Evolutionary conservation across 2,329 filamentous ascomycete species (phyloP), one percentile per base, ranked within the genome.

Genomic region (Penicillium sp.): DNA sequence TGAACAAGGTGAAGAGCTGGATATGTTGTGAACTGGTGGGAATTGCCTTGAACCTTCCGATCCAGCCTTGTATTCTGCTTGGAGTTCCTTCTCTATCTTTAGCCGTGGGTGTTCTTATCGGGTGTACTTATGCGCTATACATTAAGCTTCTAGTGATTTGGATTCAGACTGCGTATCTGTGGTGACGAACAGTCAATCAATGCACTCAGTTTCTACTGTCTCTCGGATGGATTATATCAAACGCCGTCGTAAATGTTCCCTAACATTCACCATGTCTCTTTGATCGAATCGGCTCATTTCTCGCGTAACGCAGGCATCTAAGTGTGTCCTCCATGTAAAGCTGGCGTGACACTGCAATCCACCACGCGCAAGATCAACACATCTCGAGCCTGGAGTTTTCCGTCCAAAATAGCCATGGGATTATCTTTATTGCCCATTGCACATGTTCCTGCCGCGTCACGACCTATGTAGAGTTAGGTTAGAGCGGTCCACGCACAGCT

Each of bases 221-320:
- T 14, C 26, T 10, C 13, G 25, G 5, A 30, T 26, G 2, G 8
- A 40, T n/a, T n/a, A 19, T 28, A 28, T 42, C 22, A 53, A 48
- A 66, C 64, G 0, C 62, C 61, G 54, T 56, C 33, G 35, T 68
- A 66, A 37, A 67, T 54, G 55, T 65, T 67, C 10, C 64, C 61
- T 14, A 46, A 26, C 55, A 53, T 57, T 7, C 60, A 48, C 72
- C 70, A 73, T 7, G 67, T 72, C 58, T 78, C 75, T 63, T 82
- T 83, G 55, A 85, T 81, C 58, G 85, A 67, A 66, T 85, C 83
- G 1, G 79, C 80, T 46, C 77, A 80, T 66, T 83, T 83, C 72
- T 86, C 84, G 0, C 82, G 84, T 62, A 86, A 86, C 5, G 83
- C 84, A 3, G 83, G 82, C 83, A 85, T 85, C 66, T 85, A 83